phyloP scores from a whole-genome alignment of 108 stramenopile genomes.

The Mediolabrus comicus region DNA sequence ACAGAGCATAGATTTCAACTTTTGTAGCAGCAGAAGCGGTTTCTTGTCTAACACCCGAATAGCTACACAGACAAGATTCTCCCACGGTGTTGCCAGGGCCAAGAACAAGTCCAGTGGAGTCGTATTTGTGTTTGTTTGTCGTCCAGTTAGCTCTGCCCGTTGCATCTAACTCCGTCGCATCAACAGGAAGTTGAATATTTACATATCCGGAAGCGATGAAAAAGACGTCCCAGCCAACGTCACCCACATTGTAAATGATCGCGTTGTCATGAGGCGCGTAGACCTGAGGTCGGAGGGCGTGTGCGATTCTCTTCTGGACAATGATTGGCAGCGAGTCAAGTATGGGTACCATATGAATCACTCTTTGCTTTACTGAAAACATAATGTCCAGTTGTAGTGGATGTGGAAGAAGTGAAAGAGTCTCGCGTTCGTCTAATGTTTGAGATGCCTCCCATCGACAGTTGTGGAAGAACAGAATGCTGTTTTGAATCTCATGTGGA shows the following conservation, averaged over 20 bases:
- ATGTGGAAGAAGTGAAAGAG: conserved; percentile 37
- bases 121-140: conserved; percentile 21
- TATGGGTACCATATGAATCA: conserved; percentile 36
- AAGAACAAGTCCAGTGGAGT: conserved; percentile 26
- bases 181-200: conserved; percentile 28
- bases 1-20: conserved; percentile 45
- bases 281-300: conserved; percentile 34
- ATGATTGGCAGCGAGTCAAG: conserved; percentile 14
- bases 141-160: conserved; percentile 19
- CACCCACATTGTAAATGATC: conserved; percentile 50
- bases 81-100: conserved; percentile 53
- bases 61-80: conserved; percentile 47
- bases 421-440: conserved; percentile 40
- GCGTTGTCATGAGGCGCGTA: conserved; percentile 10
- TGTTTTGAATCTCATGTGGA: conserved; percentile 27
- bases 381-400: conserved; percentile 55
- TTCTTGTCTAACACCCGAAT: conserved; percentile 56
- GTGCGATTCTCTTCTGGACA: conserved; percentile 41
- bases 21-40: conserved; percentile 24
- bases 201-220: conserved; percentile 50
- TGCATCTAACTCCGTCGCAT: conserved; percentile 46
- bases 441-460: conserved; percentile 36
- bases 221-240: conserved; percentile 56
- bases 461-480: conserved; percentile 44
- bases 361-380: conserved; percentile 30